Evolutionary conservation across 441 rosid species (phyloP).

Genomic region (Corymbia citriodora): DNA sequence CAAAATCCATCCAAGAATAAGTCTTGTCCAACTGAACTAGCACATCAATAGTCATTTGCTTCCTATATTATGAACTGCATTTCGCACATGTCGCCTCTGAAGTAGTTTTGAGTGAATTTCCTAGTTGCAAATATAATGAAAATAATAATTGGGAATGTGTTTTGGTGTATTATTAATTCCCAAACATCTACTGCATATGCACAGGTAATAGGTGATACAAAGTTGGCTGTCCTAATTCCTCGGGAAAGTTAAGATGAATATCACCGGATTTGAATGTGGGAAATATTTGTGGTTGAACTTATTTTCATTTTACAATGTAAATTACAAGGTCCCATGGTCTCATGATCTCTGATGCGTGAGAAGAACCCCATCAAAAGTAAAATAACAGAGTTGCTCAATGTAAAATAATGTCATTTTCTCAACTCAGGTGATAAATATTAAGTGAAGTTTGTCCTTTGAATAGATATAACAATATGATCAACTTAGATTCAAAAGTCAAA

Average conservation of each 20-base stretch:
- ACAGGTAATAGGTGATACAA: background rate
- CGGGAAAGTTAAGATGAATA: background rate
- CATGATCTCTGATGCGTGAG: background rate
- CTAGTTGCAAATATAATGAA: background rate
- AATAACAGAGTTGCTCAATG: background rate
- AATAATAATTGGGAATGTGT: no score
- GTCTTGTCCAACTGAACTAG: background rate
- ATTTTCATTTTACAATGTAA: background rate
- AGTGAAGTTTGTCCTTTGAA: background rate
- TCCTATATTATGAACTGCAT: background rate
- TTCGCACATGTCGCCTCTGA: background rate
- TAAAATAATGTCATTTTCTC: background rate
- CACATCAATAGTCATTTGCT: background rate
- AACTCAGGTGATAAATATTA: background rate
- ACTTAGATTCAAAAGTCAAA: background rate
- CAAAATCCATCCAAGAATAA: background rate
- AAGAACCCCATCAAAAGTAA: background rate
- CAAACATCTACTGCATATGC: background rate
- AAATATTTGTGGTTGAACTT: background rate
- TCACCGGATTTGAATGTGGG: background rate
- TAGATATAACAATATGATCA: background rate
- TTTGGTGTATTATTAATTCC: background rate
- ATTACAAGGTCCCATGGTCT: background rate
- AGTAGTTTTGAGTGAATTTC: accelerated
- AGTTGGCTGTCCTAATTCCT: background rate